Evolutionary conservation across 495 filamentous ascomycete species (phyloP).

Genomic region (Aspergillus sclerotioniger): DNA sequence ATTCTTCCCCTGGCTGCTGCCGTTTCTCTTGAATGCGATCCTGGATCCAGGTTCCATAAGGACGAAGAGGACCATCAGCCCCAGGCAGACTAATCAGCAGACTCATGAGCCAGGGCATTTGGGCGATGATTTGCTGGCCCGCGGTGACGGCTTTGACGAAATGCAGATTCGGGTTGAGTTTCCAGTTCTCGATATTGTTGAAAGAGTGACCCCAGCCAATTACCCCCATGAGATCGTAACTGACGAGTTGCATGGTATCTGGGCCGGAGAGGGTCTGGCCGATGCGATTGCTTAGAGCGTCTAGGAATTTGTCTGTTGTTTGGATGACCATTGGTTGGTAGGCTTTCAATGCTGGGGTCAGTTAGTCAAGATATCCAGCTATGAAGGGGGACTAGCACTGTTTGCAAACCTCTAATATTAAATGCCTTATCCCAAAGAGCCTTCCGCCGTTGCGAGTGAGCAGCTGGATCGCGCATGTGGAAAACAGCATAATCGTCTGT

Average conservation of each 20-base stretch:
- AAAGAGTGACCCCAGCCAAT: not conserved
- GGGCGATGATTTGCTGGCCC: not conserved
- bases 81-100: not conserved
- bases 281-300: not conserved
- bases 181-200: not conserved
- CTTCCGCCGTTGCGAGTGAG: not conserved
- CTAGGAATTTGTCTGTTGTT: not conserved
- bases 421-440: constrained; percentile 2
- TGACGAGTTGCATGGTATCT: not conserved
- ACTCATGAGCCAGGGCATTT: not conserved
- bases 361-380: not conserved
- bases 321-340: not conserved
- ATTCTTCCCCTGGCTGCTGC: not conserved
- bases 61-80: not conserved
- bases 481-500: not conserved
- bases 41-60: not conserved
- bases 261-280: not conserved
- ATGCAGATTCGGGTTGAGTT: not conserved
- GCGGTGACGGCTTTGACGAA: not conserved
- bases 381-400: too few relatives aligned
- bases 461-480: not conserved
- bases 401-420: not conserved
- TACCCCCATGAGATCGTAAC: not conserved
- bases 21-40: not conserved
- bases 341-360: not conserved